Percentiles rank a stretch among this genome's conserved stretches.
Evolutionary conservation across 2,329 filamentous ascomycete species (phyloP).

Genomic region (Fusarium bulbicola): DNA sequence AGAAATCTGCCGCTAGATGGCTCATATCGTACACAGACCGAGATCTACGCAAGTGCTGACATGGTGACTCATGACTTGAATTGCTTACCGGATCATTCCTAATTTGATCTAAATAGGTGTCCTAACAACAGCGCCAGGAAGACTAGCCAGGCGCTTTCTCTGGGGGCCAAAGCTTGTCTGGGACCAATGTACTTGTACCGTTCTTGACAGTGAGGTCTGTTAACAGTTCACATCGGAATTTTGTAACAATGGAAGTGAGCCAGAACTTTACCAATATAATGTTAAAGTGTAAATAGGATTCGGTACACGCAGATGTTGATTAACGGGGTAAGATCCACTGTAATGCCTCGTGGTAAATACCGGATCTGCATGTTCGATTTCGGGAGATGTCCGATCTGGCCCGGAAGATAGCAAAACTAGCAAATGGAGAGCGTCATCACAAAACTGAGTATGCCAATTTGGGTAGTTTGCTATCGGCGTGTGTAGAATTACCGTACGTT

Average conservation of each 20-base stretch:
- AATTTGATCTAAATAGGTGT: too few relatives aligned
- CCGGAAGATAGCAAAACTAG: background rate
- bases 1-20: fast-evolving
- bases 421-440: fast-evolving
- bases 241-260: background rate
- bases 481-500: background rate
- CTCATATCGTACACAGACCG: background rate
- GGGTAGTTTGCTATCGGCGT: background rate
- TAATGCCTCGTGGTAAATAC: background rate
- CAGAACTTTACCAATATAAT: background rate
- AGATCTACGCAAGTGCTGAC: background rate
- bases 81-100: background rate
- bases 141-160: background rate
- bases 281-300: fast-evolving
- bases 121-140: fast-evolving
- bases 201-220: background rate
- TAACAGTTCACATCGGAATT: too few relatives aligned
- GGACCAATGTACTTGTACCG: fast-evolving
- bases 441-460: background rate
- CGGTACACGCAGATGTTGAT: too few relatives aligned
- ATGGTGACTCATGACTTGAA: background rate
- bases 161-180: background rate
- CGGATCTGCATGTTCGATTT: background rate
- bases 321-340: fast-evolving
- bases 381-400: background rate